Percentiles rank a stretch among this genome's conserved stretches.
These are phyloP conservation scores for Diaporthe batatas DNA, from an alignment of 2,329 filamentous ascomycete species.

Conservation along the genomic window DNA sequence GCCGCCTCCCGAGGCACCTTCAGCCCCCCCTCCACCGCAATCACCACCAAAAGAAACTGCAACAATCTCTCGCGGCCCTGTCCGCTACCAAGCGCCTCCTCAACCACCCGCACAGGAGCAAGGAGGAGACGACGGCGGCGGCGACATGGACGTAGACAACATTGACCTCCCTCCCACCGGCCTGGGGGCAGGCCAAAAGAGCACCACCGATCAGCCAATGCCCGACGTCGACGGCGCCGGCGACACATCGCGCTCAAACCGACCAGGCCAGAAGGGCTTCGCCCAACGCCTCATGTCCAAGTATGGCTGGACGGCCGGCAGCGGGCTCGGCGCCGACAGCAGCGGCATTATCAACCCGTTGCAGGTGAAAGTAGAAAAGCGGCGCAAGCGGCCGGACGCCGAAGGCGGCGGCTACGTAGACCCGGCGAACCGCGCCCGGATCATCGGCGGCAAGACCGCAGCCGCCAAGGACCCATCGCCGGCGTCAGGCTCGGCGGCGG, in stretches of 20 bases:
- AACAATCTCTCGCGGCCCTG: conserved; percentile 82
- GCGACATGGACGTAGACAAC: conserved; percentile 43
- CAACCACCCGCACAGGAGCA: conserved; percentile 59
- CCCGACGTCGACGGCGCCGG: conserved; percentile 50
- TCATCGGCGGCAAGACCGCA: conserved; percentile 78
- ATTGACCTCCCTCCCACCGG: conserved; percentile 65
- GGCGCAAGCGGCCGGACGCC: conserved; percentile 81
- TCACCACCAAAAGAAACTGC: conserved; percentile 58
- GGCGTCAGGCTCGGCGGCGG: conserved; percentile 7
- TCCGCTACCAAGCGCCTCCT: conserved; percentile 74
- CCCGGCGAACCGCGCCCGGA: conserved; percentile 79
- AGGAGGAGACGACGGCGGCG: conserved; percentile 53
- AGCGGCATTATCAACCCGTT: conserved; percentile 89
- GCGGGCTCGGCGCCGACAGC: conserved; percentile 85
- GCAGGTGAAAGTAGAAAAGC: conserved; percentile 86
- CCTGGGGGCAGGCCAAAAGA: conserved; percentile 54
- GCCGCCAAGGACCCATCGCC: conserved; percentile 24
- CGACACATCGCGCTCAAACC: conserved; percentile 66
- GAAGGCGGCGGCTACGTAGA: conserved; percentile 84
- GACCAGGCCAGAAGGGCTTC: conserved; percentile 86
- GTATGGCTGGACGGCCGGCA: conserved; percentile 92
- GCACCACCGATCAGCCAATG: conserved; percentile 52
- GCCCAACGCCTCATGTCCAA: conserved; percentile 91
- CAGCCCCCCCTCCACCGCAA: conserved; percentile 54
- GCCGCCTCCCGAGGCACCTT: conserved; percentile 48